phyloP scores from a whole-genome alignment of 2,329 filamentous ascomycete species.

The Colletotrichum destructivum region DNA sequence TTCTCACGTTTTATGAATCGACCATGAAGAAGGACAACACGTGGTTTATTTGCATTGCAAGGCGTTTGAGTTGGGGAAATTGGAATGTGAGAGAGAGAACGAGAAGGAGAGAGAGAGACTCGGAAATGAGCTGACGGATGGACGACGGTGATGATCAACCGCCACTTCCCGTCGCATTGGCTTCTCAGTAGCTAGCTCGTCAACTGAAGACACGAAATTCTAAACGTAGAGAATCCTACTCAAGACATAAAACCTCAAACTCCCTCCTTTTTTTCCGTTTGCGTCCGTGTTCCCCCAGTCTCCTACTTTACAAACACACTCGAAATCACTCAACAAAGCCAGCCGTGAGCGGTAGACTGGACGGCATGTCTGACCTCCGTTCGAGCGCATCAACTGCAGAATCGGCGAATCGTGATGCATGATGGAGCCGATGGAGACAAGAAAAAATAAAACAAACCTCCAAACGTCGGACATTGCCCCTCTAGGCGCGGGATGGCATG shows the following conservation, averaged over 20 bases:
- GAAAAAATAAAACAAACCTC: neutral
- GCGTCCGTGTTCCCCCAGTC: neutral
- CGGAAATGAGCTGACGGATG: neutral
- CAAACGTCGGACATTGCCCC: slow-evolving; percentile 1
- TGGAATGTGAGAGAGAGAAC: too few species aligned
- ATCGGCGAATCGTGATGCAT: too few species aligned
- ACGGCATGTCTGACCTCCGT: too few species aligned
- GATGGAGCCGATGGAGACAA: neutral
- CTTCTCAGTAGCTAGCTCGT: slow-evolving; percentile 32
- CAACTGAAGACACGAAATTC: neutral
- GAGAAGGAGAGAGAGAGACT: neutral
- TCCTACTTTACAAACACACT: neutral
- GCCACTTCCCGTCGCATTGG: slow-evolving; percentile 9
- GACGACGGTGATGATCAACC: neutral
- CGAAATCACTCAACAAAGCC: neutral
- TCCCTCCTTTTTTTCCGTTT: neutral
- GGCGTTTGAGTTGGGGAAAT: slow-evolving; percentile 14
- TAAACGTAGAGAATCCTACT: neutral
- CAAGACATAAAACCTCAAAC: too few species aligned
- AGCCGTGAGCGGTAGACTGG: neutral
- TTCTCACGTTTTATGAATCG: neutral
- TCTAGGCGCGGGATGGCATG: slow-evolving; percentile 16
- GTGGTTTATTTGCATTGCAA: slow-evolving; percentile 21
- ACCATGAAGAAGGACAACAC: neutral
- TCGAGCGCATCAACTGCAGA: slow-evolving; percentile 6